Evolutionary conservation across 768 basidiomycete genomes (phyloP), one percentile per base, ranked within the genome.

Genomic region (Cystofilobasidium ferigula): DNA sequence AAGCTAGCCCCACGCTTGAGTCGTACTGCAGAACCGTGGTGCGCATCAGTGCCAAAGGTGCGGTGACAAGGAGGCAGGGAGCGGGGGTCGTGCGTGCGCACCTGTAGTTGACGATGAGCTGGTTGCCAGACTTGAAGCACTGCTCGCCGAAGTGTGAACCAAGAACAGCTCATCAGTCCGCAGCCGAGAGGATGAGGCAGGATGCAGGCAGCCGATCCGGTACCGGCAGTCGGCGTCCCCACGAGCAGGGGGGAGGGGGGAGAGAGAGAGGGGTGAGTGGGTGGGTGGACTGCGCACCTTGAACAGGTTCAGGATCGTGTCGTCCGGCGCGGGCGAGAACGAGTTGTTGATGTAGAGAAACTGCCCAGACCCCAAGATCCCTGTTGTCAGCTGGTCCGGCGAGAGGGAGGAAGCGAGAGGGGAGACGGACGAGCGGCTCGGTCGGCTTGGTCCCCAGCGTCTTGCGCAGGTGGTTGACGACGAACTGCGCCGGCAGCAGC

Each of bases 61-160:
- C 18, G 22, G 57, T 43, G 3, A 34, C n/a, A 9, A 12, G 38
- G 26, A 2, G 24, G 26, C 22, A 45, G 24, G 36, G 5, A 30
- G 22, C 48, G 26, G 18, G 13, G 28, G 26, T 51, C 47, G 9
- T 13, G n/a, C 35, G 22, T 70, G 30, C 43, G 28, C 57, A 85
- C 89, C 87, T 89, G 73, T 92, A 93, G 75, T 93, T 92, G 42
- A 93, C 89, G 73, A 92, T 90, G 70, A 93, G 80, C 75, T 89
- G 88, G 0, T 86, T 86, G 70, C 91, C 89, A 0, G 90, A 91
- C 2, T 85, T 83, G 74, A 90, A 92, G 42, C 87, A 89, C 87
- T 89, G 72, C 7, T 3, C 2, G 18, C 7, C 32, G 28, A 1
- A 43, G 13, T 3, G 56, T 10, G n/a, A 14, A 26, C 3, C 28